These are phyloP conservation scores for Cymbomonas tetramitiformis DNA, from an alignment of 139 green algal species.

Conservation along the genomic window DNA sequence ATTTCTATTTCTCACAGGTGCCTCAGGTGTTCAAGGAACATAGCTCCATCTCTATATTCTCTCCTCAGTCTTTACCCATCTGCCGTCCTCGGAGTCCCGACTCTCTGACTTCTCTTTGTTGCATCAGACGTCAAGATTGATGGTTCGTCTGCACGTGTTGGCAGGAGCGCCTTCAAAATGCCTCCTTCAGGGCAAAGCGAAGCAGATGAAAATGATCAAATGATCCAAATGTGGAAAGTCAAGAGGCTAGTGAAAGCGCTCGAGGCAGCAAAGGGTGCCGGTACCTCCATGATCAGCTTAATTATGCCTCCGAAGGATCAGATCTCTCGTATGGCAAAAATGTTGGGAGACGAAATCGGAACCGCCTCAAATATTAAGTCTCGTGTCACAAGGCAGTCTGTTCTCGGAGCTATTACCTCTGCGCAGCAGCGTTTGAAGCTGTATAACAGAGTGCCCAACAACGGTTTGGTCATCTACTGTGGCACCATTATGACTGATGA, in stretches of 20 bases:
- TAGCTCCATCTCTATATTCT: too few species aligned
- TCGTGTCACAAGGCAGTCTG: conserved; percentile 90
- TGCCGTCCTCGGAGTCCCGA: too few species aligned
- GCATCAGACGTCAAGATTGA: too few species aligned
- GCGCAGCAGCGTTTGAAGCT: conserved; percentile 85
- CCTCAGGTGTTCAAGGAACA: too few species aligned
- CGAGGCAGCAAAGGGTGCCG: conserved; percentile 51
- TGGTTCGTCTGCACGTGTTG: too few species aligned
- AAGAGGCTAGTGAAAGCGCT: conserved; percentile 41
- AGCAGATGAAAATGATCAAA: too few species aligned
- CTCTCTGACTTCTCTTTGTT: too few species aligned
- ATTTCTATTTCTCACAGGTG: too few species aligned
- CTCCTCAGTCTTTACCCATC: too few species aligned
- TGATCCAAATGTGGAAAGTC: too few species aligned
- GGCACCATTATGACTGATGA: conserved; percentile 95
- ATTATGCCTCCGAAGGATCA: conserved; percentile 97
- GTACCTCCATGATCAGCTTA: conserved; percentile 97
- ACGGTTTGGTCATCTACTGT: conserved; percentile 94
- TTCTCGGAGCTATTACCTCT: conserved; percentile 92
- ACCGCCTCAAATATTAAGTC: conserved; percentile 98
- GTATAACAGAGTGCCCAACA: conserved; percentile 82
- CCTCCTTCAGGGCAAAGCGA: too few species aligned
- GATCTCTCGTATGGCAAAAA: conserved; percentile 79
- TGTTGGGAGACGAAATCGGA: conserved; percentile 93
- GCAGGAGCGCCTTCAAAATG: too few species aligned